Evolutionary conservation across 202 grass and related monocot genomes (phyloP), one percentile per base, ranked within the genome.

Genomic region (Schoenoplectus tabernaemontani): DNA sequence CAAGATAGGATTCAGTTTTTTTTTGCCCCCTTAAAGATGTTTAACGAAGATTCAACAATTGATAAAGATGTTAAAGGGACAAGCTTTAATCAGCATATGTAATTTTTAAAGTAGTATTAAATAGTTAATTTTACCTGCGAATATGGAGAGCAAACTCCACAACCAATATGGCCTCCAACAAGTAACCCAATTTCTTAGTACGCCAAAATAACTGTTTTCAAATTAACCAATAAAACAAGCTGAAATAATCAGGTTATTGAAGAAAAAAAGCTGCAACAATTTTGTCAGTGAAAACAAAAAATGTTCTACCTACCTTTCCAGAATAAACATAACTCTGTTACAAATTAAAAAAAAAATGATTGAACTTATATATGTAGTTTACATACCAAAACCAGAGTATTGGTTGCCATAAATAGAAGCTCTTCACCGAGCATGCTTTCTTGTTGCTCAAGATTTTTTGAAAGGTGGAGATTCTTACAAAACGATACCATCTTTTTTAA

Each of bases 371-470:
- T 28, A 76, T 33, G 30, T 59, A 68, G 44, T 56, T 50, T 70
- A 85, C 59, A 84, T 83, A 98, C 96, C 90, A 89, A 80, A 54
- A 91, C 90, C 84, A 98, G 84, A 73, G 90, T 86, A 86, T 68
- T 92, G 86, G 87, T 92, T 23, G 92, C 78, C 91, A 95, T 91
- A 77, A 87, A 94, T 23, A 98, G 82, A 76, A 98, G 87, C 64
- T 98, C 96, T 91, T 98, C 96, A 9, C 96, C 96, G 26, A 92
- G 82, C 90, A 98, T 92, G 85, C 84, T 91, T 91, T 98, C 96
- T 57, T 98, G 91, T 79, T 83, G 89, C 86, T 98, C 96, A 84
- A 98, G 74, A 58, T 95, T 86, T 82, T 88, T 94, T 76, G 93
- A 97, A 57, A 97, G 90, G 76, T 86, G 81, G 70, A 97, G 78